Conservation (phyloP, 2,329 filamentous ascomycete genomes). For the Bipolaris sorokiniana region DNA sequence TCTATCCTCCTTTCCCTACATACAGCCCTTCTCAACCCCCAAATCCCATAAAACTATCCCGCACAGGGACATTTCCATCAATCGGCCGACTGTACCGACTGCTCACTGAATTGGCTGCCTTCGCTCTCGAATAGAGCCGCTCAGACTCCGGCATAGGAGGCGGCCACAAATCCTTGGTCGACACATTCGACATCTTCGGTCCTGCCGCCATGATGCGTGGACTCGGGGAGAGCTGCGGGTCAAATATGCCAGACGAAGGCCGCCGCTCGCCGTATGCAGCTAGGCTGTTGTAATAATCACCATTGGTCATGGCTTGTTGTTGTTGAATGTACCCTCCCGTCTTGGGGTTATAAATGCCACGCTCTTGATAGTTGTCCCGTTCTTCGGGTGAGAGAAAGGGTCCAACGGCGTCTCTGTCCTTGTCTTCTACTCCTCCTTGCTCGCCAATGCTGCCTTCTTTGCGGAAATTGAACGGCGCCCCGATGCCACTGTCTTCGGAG, state of each 20-base stretch:
- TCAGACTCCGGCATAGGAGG: slow-evolving; percentile 13
- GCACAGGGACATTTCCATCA: slow-evolving; percentile 10
- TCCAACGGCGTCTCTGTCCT: neutral
- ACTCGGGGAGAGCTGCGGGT: slow-evolving; percentile 5
- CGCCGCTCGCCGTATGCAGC: slow-evolving; percentile 7
- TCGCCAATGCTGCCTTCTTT: slow-evolving; percentile 24
- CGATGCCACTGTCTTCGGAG: slow-evolving; percentile 28
- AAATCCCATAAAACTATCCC: slow-evolving; percentile 13
- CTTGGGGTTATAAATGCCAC: slow-evolving; percentile 18
- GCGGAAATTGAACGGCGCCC: slow-evolving; percentile 30
- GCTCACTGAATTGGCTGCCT: slow-evolving; percentile 2
- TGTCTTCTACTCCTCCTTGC: neutral
- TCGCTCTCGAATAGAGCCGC: neutral
- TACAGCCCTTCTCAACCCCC: neutral
- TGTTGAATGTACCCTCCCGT: neutral
- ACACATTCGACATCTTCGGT: slow-evolving; percentile 20
- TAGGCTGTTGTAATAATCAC: neutral
- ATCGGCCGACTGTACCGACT: slow-evolving; percentile 11
- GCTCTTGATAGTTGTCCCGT: slow-evolving; percentile 16
- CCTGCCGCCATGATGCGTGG: slow-evolving; percentile 3
- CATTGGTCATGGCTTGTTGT: neutral
- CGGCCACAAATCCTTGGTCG: slow-evolving; percentile 19
- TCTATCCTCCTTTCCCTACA: too few species aligned
- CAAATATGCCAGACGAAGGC: slow-evolving; percentile 20
- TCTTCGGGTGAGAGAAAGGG: slow-evolving; percentile 3